Evolutionary conservation across 208 protist genomes (phyloP), one percentile per base, ranked within the genome.

Genomic region (Angomonas ambiguus): DNA sequence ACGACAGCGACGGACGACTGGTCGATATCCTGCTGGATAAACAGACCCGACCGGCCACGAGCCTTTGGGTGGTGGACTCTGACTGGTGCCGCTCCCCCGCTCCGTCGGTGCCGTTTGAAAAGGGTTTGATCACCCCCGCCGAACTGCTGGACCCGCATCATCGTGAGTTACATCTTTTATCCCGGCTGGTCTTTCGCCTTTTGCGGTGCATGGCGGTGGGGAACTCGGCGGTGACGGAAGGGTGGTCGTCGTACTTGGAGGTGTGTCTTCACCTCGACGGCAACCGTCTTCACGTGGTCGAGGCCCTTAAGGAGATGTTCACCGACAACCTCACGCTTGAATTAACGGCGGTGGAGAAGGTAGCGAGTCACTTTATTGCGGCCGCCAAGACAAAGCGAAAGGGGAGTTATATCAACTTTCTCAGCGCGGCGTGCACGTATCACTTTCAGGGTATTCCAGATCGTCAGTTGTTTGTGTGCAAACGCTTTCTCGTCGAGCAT

Each of bases 241-340:
- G 78, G 48, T 86, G 78, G 71, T 67, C 66, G 8, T 65, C 63
- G 28, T 86, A 87, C 70, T 73, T 93, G 32, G 81, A 81, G 2
- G 55, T 77, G 48, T 80, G 82, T 51, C 72, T 88, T 18, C 68
- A 20, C 41, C 48, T 91, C 41, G 83, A 88, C 42, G 82, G 80
- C 1, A 57, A 71, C 32, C 61, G 76, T 0, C 71, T 93, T 45
- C 76, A 75, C 66, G 74, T 84, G 11, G 71, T 82, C 25, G 82
- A 91, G 48, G 76, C 72, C 53, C 72, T 93, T 65, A 71, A 76
- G 48, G 82, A 79, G 60, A 67, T 90, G 51, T 85, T 88, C 73
- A 80, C 82, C 32, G 82, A 91, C 51, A 91, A 91, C 55, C 62
- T 70, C 2, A 59, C 49, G 35, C 57, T 91, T 10, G 60, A 76